These are phyloP conservation scores for Neobulgaria alba DNA, from an alignment of 2,329 filamentous ascomycete genomes.

Conservation along the genomic window DNA sequence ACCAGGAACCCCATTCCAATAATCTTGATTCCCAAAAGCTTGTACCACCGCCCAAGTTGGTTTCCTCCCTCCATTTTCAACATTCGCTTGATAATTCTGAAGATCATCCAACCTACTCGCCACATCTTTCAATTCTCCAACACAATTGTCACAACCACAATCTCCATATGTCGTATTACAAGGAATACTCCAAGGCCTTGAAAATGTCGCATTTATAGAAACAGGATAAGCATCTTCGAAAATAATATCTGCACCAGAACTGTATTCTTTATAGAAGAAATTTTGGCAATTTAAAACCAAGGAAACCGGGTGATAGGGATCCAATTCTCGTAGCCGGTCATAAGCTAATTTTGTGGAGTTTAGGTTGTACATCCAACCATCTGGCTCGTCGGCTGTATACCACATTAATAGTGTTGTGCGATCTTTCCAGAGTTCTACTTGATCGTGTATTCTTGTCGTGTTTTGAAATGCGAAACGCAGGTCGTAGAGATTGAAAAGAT, in stretches of 20 bases:
- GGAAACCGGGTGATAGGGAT: slow-evolving; percentile 45
- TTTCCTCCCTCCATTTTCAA: slow-evolving; percentile 31
- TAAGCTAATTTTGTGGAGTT: slow-evolving; percentile 37
- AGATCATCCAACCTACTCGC: slow-evolving; percentile 35
- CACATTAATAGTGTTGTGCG: slow-evolving; percentile 38
- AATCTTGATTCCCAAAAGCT: slow-evolving; percentile 39
- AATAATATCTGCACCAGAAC: slow-evolving; percentile 41
- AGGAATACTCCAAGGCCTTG: slow-evolving; percentile 35
- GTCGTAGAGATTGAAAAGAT: slow-evolving; percentile 38
- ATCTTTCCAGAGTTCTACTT: slow-evolving; percentile 23
- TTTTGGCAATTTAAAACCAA: slow-evolving; percentile 44
- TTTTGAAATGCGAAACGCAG: slow-evolving; percentile 26
- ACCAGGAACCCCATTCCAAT: slow-evolving; percentile 39
- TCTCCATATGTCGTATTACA: slow-evolving; percentile 44
- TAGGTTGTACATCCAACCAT: slow-evolving; percentile 31
- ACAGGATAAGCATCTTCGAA: slow-evolving; percentile 43
- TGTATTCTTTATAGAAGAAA: slow-evolving; percentile 42
- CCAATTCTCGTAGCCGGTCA: slow-evolving; percentile 34
- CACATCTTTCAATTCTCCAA: slow-evolving; percentile 37
- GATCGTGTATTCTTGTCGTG: slow-evolving; percentile 30
- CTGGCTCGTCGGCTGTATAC: slow-evolving; percentile 46
- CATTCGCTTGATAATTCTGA: slow-evolving; percentile 32
- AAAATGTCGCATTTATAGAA: slow-evolving; percentile 38
- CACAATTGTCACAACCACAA: slow-evolving; percentile 41
- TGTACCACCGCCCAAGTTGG: slow-evolving; percentile 42